Base-by-base conservation (phyloP, 2,329 filamentous ascomycete species). In the Fusarium robinianum region DNA sequence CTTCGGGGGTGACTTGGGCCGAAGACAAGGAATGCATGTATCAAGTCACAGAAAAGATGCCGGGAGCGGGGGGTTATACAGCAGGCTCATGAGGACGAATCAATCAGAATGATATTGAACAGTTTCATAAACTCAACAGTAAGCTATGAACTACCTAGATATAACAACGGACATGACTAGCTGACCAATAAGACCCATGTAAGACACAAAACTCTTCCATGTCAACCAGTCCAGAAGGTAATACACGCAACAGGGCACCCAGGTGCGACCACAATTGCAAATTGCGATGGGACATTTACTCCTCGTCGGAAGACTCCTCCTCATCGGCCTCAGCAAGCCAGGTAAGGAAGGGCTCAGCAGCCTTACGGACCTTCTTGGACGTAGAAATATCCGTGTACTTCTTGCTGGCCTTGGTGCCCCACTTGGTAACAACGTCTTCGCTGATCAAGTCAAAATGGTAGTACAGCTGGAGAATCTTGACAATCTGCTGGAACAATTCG, bases 341-440 rank as follows among this genome's bases (percentile, higher is more conserved):
- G 62, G 84, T 87, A 64, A 96, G 79, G 81, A 99, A 99, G 55
- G 88, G 85, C 76, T 95, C 88, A 40, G 94, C 90, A 56, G 89
- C 87, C 78, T 95, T 92, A 75, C 91, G 90, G 53, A 97, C 90
- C 80, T 95, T 95, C 79, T 90, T 92, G 74, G 90, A 95, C 50
- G 84, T 91, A 48, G 85, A 68, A 49, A 95, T 72, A 67, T 97
- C 92, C 60, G 95, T 88, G 68, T 97, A 97, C 77, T 96, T 96
- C 85, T 95, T 96, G 82, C 90, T 96, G 47, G 92, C 90, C 79
- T 94, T 96, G 66, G 81, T 80, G 56, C 91, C 92, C 92, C 94
- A 99, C 60, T 86, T 85, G 72, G 85, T 88, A 66, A 95, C 83
- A 11, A 90, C 82, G 53, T 96, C 91, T 75, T 99, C 94, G 37